Evolutionary conservation across 2,329 filamentous ascomycete species (phyloP), one percentile per base, ranked within the genome.

Genomic region (Coniochaeta sp.): DNA sequence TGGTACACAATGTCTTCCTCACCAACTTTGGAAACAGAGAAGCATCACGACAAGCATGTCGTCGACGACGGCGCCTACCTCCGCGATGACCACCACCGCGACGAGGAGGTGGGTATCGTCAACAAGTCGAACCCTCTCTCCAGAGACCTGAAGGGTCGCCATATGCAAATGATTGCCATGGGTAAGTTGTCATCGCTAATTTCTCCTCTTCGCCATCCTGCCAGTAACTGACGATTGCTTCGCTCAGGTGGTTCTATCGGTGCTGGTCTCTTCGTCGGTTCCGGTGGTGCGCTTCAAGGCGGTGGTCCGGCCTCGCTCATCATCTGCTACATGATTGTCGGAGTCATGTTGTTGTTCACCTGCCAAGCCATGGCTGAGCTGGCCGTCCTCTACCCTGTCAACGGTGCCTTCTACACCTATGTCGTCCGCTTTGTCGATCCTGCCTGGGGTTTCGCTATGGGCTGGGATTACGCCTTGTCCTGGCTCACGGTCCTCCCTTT

Each of bases 251-350:
- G 71, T 60, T 67, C 71, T 13, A 73, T 74, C 47, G 71, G 71
- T 53, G 71, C 71, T 56, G 86, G 86, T 71, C 74, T 89, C 9
- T 89, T 89, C 64, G 83, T 90, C 53, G 80, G 83, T 47, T 85
- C 83, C 2, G 85, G 83, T 48, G 65, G 65, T 40, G 82, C 83
- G 31, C 68, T 87, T 50, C 69, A 74, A 22, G 71, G 65, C n/a
- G 85, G 83, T 61, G 85, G 85, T 24, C 85, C 84, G 14, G 71
- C 66, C 3, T 58, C 70, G 8, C 60, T 75, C 55, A 61, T 77
- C 31, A 72, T 78, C 55, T 71, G 71, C 57, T 83, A 82, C 61
- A 58, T 73, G 7, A 75, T 83, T 55, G 71, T 83, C 59, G 79
- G 80, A 53, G 52, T 74, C 58, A 81, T 83, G 75, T 68, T 84